Percentiles rank a stretch among this genome's conserved stretches.
Conservation (phyloP, 1,139 yeast species). For the Taphrina betulina region DNA sequence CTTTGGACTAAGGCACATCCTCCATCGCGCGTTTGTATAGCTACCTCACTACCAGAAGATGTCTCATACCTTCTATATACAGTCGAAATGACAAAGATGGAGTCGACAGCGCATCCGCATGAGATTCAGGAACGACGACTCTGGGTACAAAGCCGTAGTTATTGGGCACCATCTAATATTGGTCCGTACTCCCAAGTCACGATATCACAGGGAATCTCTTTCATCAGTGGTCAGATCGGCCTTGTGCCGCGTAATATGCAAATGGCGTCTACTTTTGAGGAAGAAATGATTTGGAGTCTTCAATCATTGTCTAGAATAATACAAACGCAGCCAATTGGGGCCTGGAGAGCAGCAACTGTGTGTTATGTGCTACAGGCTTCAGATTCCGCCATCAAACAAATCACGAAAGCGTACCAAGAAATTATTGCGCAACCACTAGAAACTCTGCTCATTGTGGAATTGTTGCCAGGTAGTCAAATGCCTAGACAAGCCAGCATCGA, state of each 20-base stretch:
- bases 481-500: slow-evolving; percentile 27
- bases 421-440: background rate
- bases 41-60: slow-evolving; percentile 52
- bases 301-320: slow-evolving; percentile 13
- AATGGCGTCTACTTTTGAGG: slow-evolving; percentile 37
- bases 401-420: no score
- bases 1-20: slow-evolving; percentile 62
- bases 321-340: background rate
- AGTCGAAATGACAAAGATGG: background rate
- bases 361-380: slow-evolving; percentile 2
- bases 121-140: slow-evolving; percentile 52
- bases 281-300: slow-evolving; percentile 22
- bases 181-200: slow-evolving; percentile 95
- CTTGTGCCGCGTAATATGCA: slow-evolving; percentile 69
- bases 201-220: slow-evolving; percentile 53
- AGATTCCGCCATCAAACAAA: no score
- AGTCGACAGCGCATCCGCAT: slow-evolving; percentile 51
- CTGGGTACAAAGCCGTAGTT: slow-evolving; percentile 87
- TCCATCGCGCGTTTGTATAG: slow-evolving; percentile 85
- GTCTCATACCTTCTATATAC: slow-evolving; percentile 10
- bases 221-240: slow-evolving; percentile 92
- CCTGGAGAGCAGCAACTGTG: slow-evolving; percentile 10
- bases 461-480: slow-evolving; percentile 22
- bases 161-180: slow-evolving; percentile 97
- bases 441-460: background rate